Base-by-base conservation (phyloP, 495 filamentous ascomycete species). In the Cudoniella acicularis region DNA sequence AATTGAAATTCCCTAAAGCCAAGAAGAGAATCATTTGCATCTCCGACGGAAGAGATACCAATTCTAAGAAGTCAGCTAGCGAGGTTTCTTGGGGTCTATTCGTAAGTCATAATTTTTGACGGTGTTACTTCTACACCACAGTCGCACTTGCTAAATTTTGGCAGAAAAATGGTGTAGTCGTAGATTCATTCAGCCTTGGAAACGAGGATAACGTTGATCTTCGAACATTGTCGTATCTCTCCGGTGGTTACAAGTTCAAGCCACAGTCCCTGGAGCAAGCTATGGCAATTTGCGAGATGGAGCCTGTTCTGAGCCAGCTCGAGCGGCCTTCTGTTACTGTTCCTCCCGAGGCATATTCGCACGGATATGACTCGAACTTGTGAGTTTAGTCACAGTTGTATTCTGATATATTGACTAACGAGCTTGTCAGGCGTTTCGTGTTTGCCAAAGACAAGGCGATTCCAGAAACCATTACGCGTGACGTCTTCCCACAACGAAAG, bases 241-340 rank as follows among this genome's bases (percentile, higher is more conserved):
- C 61, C 2, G 63, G 67, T 30, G 64, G 67, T 18, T 71, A 69
- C 55, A 62, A 57, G 36, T 69, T 71, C 30, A 36, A 60, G 16
- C 69, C 67, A 18, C 45, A 59, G 10, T 57, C 49, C 10, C 36
- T 71, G 23, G 65, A 65, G 24, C 51, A 69, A 24, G 69, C 67
- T 4, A 65, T 70, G 69, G 57, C 66, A 0, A 69, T 72, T 20
- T 67, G 68, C 36, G 69, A 70, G 41, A 61, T 72, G 57, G 69
- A 72, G 48, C 69, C 67, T 22, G 67, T 72, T 36, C 64, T 72
- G 6, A 65, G 49, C 23, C 53, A 56, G 16, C 40, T 64, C 0
- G 67, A 72, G 52, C 59, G 69, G 6, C 69, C 68, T 9, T 21
- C 52, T 16, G 45, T 69, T 22, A 30, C 22, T 18, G 24, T 60